Conservation (phyloP, 306 rosid species). For the Luffa aegyptiaca region DNA sequence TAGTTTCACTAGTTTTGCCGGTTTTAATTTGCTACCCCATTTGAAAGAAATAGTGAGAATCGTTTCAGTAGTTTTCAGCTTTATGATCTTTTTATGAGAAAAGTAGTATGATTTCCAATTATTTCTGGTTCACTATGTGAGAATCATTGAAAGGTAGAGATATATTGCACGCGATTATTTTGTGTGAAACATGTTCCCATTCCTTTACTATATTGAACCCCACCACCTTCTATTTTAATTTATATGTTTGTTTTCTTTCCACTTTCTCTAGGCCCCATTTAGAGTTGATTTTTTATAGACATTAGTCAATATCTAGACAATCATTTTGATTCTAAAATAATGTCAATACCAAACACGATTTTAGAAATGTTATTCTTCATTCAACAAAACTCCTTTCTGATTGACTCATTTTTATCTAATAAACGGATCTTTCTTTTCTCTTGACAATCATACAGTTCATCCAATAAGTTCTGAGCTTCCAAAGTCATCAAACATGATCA, state of each 20-base stretch:
- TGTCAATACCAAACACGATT: not conserved
- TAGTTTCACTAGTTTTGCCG: not conserved
- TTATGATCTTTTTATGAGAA: not conserved
- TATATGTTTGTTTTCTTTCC: not conserved
- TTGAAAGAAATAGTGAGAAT: not conserved
- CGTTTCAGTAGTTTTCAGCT: not conserved
- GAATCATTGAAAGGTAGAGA: not conserved
- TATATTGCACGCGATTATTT: not conserved
- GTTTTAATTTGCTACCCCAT: not conserved
- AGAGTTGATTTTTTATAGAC: not conserved
- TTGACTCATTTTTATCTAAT: not conserved
- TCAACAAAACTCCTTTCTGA: not conserved
- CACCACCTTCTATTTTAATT: not conserved
- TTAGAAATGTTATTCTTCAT: not conserved
- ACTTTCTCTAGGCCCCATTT: not conserved
- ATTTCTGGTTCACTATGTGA: not conserved
- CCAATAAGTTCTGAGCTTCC: constrained; percentile 81
- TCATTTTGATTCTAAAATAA: not conserved
- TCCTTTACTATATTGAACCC: not conserved
- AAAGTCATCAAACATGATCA: constrained; percentile 57
- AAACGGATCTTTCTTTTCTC: not conserved
- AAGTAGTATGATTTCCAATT: not conserved
- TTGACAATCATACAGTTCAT: constrained; percentile 46
- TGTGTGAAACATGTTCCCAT: not conserved
- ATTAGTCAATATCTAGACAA: not conserved